Evolutionary conservation across 495 filamentous ascomycete species (phyloP), one percentile per base, ranked within the genome.

Genomic region (Penicillium daleae): DNA sequence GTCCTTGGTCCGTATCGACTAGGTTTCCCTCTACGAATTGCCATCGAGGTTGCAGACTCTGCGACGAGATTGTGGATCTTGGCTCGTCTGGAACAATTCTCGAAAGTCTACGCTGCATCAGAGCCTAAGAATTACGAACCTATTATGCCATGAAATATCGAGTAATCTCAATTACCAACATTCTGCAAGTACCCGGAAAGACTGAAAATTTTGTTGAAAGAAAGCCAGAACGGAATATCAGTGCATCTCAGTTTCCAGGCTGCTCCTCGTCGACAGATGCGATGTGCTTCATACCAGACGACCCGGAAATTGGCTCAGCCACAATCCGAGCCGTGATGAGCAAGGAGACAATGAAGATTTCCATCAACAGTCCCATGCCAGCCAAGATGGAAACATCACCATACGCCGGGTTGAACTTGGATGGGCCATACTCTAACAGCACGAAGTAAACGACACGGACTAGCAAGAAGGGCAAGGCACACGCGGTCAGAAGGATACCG

Each of bases 361-460:
- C 74, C 74, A 77, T 74, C 62, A 75, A 48, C 44, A 75, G 48
- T 17, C 67, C 65, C 71, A 75, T 75, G 2, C 66, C 68, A 50
- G 65, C 66, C 63, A 72, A 57, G 26, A 66, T 49, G 15, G 68
- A 63, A 4, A 64, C 53, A 54, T 67, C 53, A 12, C 74, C 74
- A 33, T 50, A 53, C 2, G 59, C 55, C 9, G 67, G 62, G 22
- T 63, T 71, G 59, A 69, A 76, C n/a, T 57, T 66, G 3, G 46
- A n/a, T 15, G 68, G 57, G 1, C 71, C 72, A 65, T 64, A 70
- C 44, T 71, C 44, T 56, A 59, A 58, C 21, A 74, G 53, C 54
- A 75, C 33, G 59, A 72, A 70, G 27, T 71, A 72, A 17, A 63
- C 61, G 17, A 74, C 53, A 15, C 72, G 60, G 4, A 75, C 57